These are phyloP conservation scores for Phaeosphaeria sp. DNA, from an alignment of 2,329 filamentous ascomycete genomes.

Conservation along the genomic window DNA sequence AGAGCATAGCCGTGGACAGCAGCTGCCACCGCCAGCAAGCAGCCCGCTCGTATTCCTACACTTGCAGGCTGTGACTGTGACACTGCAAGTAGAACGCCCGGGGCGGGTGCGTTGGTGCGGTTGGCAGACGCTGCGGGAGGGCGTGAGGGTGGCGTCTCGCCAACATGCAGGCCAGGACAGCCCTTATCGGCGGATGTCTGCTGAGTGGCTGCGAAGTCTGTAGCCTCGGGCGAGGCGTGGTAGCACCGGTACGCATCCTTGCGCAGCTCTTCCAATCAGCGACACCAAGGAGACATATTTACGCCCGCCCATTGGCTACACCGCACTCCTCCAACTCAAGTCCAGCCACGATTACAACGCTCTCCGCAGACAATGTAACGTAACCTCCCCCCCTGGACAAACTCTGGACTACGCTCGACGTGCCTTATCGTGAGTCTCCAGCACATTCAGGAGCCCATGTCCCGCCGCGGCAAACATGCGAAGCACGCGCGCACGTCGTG, in stretches of 20 bases:
- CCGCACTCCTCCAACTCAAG: neutral
- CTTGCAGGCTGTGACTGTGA: neutral
- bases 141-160: neutral
- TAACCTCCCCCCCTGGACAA: constrained; percentile 14
- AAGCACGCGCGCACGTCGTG: constrained; percentile 8
- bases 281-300: neutral
- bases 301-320: neutral
- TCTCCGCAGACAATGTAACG: constrained; percentile 36
- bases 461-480: constrained; percentile 9
- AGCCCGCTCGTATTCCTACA: too few species aligned
- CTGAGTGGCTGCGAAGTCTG: neutral
- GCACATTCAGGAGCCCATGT: constrained; percentile 1
- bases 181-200: neutral
- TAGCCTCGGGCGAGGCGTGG: neutral
- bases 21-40: too few species aligned
- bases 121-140: neutral
- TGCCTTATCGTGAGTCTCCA: constrained; percentile 16
- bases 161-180: neutral
- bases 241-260: neutral
- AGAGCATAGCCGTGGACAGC: too few species aligned
- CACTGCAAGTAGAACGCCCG: neutral
- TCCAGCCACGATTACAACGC: constrained; percentile 34
- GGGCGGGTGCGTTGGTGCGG: too few species aligned
- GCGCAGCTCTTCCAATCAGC: neutral
- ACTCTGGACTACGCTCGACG: constrained; percentile 11